Base-by-base conservation (phyloP, 768 basidiomycete genomes). In the Crucibulum laeve region DNA sequence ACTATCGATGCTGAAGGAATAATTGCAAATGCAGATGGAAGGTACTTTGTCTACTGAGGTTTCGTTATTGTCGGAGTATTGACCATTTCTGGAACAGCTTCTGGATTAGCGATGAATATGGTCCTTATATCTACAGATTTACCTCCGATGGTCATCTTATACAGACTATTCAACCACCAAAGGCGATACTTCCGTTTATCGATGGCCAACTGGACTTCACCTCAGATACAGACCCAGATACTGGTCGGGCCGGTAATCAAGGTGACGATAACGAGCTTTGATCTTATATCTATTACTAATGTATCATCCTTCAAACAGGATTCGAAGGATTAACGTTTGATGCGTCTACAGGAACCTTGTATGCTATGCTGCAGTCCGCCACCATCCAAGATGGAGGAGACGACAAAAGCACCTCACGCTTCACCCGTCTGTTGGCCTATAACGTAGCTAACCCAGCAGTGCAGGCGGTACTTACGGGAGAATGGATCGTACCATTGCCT, bases 31-130 rank as follows among this genome's bases (percentile, higher is more conserved):
- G 51, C 60, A 0, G 83, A 86, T 49, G 82, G 82, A 51, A 74
- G 71, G 77, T 79, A 45, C 42, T 74, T 60, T 2, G 2, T 23
- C 6, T 33, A 25, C 2, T 34, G 24, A 28, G 21, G 15, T 11
- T 3, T 24, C 10, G 11, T 18, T 7, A 25, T 1, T 19, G 14
- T 25, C 14, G 21, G 14, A 23, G 19, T 13, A 6, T 33, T 33
- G 13, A 4, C 28, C 22, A 14, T 4, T 22, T 42, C 38, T 15
- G 34, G 22, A n/a, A 15, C 45, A 80, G 79, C 0, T 80, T 71
- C 59, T 84, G 79, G 80, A 65, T 77, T 23, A 78, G 77, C 51
- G 84, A 85, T 54, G 83, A 85, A 61, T 85, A 84, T 49, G 83
- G 81, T 1, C 79, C 80, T 3, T 79, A 80, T 52, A 77, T 84